Evolutionary conservation across 805 yeast species (phyloP).

Genomic region (Pichia membranifaciens): DNA sequence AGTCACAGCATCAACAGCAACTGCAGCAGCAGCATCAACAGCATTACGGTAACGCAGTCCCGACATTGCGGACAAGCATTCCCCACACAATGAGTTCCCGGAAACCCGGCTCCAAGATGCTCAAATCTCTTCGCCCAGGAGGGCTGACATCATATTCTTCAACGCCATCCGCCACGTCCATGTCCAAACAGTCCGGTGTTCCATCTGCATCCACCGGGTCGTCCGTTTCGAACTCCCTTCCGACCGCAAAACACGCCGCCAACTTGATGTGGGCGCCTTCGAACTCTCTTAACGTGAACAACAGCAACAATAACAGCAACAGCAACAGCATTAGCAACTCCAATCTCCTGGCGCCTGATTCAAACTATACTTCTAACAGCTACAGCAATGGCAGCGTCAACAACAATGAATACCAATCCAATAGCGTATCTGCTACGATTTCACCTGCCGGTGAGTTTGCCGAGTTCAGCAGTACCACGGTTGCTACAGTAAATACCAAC

Average conservation of each 20-base stretch:
- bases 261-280: conserved; percentile 35
- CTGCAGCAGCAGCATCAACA: conserved; percentile 24
- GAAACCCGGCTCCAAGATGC: conserved; percentile 10
- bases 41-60: not conserved
- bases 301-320: not conserved
- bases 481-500: too few species aligned
- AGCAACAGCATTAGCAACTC: conserved; percentile 2
- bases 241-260: conserved; percentile 32
- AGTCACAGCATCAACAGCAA: conserved; percentile 14
- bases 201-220: too few species aligned
- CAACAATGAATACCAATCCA: not conserved
- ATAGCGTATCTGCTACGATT: not conserved
- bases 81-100: conserved; percentile 8
- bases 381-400: not conserved
- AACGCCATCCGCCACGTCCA: conserved; percentile 4
- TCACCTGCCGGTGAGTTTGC: conserved; percentile 1
- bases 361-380: not conserved
- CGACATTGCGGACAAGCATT: conserved; percentile 13
- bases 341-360: not conserved
- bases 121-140: conserved; percentile 8
- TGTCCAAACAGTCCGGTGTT: too few species aligned
- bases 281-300: conserved; percentile 19
- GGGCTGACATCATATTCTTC: conserved; percentile 1
- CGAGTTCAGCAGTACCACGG: conserved; percentile 6
- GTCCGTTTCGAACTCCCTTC: conserved; percentile 7